A percentile compares a stretch with the other conserved stretches of the same genome.
phyloP scores from a whole-genome alignment of 164 flowering plant species.

The Houttuynia cordata region DNA sequence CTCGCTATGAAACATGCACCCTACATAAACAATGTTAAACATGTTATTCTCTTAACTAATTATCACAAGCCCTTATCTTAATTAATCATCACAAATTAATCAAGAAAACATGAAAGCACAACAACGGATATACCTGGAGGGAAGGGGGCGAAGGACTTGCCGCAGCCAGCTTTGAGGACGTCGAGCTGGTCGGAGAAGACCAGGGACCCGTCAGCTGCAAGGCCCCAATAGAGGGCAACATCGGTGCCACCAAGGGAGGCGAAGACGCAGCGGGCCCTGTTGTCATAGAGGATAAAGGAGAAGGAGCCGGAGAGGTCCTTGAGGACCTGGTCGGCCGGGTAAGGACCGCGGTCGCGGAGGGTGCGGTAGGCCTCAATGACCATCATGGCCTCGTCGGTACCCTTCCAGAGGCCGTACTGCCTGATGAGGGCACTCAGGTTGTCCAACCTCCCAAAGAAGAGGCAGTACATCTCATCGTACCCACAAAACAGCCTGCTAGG shows the following conservation, averaged over 20 bases:
- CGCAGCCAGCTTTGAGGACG: constrained; percentile 69
- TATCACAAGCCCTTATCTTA: no score
- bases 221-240: constrained; percentile 54
- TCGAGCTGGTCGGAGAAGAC: constrained; percentile 71
- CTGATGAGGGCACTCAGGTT: constrained; percentile 45
- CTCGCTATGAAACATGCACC: constrained; percentile 87
- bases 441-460: constrained; percentile 69
- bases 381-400: constrained; percentile 63
- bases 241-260: constrained; percentile 33
- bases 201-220: constrained; percentile 87
- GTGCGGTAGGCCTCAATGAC: constrained; percentile 81
- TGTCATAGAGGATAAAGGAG: constrained; percentile 72
- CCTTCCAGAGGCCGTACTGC: constrained; percentile 72
- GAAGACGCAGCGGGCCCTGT: constrained; percentile 54
- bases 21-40: constrained; percentile 20
- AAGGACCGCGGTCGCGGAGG: constrained; percentile 76
- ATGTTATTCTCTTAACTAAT: no score
- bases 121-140: constrained; percentile 66
- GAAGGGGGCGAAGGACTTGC: constrained; percentile 90
- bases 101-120: no score
- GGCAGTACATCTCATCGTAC: constrained; percentile 64
- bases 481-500: constrained; percentile 64
- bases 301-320: constrained; percentile 85
- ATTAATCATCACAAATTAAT: no score
- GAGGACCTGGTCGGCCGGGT: constrained; percentile 90